These are phyloP conservation scores for Mangifera indica DNA, from an alignment of 345 rosid genomes.

Conservation along the genomic window DNA sequence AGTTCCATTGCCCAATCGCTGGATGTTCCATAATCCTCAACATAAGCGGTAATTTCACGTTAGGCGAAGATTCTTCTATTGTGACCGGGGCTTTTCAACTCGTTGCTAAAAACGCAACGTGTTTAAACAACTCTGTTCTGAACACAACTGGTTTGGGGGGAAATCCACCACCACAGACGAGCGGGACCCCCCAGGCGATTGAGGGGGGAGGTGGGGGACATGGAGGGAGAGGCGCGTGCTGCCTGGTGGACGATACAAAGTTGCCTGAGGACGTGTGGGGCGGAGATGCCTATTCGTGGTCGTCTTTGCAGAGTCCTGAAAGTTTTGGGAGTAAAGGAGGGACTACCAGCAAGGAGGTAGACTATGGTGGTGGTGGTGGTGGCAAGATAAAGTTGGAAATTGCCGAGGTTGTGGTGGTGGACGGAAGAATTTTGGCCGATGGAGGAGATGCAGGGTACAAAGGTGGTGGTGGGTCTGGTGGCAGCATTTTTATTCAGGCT, in stretches of 20 bases:
- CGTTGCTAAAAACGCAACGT: conserved; percentile 64
- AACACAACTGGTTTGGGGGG: conserved; percentile 88
- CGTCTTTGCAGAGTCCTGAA: conserved; percentile 62
- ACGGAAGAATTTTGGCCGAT: conserved; percentile 74
- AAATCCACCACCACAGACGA: conserved; percentile 83
- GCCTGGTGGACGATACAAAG: conserved; percentile 61
- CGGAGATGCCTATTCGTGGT: conserved; percentile 97
- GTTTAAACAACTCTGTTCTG: conserved; percentile 58
- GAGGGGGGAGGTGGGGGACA: conserved; percentile 98
- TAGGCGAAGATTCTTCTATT: conserved; percentile 65
- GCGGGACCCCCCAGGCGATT: conserved; percentile 88
- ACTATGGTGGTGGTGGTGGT: conserved; percentile 94
- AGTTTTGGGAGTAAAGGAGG: conserved; percentile 95
- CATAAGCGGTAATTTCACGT: conserved; percentile 71
- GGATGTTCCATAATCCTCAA: conserved; percentile 80
- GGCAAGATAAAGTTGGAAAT: conserved; percentile 68
- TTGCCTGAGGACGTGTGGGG: conserved; percentile 98
- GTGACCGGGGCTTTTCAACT: conserved; percentile 70
- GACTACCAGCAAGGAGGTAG: conserved; percentile 73
- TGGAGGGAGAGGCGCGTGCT: conserved; percentile 94
- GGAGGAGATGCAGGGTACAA: conserved; percentile 82
- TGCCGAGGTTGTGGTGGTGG: conserved; percentile 47
- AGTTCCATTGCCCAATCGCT: conserved; percentile 54
- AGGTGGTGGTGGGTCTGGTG: conserved; percentile 99
- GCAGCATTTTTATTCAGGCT: conserved; percentile 72